Evolutionary conservation across 345 rosid genomes (phyloP), one percentile per base, ranked within the genome.

Genomic region (Euphorbia tirucalli): DNA sequence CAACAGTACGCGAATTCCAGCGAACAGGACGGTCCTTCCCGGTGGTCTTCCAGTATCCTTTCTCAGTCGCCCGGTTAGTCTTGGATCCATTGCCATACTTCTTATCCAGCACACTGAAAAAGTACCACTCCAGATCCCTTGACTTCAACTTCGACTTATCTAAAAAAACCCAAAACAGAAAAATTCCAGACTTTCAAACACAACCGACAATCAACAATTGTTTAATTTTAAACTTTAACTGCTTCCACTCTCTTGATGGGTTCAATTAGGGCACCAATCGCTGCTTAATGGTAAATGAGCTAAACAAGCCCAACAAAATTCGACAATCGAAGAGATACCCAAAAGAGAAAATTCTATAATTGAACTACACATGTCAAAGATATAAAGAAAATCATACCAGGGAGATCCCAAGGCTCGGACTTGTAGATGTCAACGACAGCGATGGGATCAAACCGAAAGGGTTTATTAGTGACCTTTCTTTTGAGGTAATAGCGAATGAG

Each of bases 381-480:
- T 37, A 35, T 14, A 43, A 48, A 19, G 28, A 31, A 41, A 4
- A 6, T 3, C 25, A n/a, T 58, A 92, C 96, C 88, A 14, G 99
- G 99, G 8, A 95, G 97, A 77, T 95, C 98, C 98, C 98, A 94
- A 0, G 97, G 98, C 81, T 92, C 97, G 66, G 86, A 75, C 72
- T 84, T 92, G 81, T 94, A 94, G 44, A 94, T 73, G 74, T 94
- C 93, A 27, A 84, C 61, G 56, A 85, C 95, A 56, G 93, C 86
- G 68, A 94, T 92, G 18, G 93, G 82, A 71, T 94, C 90, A 35
- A 89, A 80, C 18, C 90, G 86, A 46, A 87, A 83, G 50, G 92
- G 92, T 73, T 82, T 92, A 59, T 88, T 82, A 68, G 85, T 79
- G 81, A 89, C 85, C 84, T 92, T 94, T 72, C 96, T 85, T 37